A percentile compares a stretch with the other conserved stretches of the same genome.
These are phyloP conservation scores for Parsonsia alboflavescens DNA, from an alignment of 257 asterid species.

Conservation along the genomic window DNA sequence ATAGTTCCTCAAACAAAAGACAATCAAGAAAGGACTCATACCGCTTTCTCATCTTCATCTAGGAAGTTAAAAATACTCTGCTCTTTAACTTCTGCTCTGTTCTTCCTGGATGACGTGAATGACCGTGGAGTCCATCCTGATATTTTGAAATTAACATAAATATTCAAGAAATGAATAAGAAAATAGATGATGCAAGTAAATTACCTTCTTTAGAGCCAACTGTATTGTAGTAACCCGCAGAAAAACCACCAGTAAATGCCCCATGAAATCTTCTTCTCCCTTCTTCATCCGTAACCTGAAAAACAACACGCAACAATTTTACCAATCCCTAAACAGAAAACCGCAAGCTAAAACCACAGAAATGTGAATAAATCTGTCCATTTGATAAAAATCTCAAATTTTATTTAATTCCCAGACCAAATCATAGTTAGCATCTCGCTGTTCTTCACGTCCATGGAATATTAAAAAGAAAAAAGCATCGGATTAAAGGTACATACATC, in stretches of 20 bases:
- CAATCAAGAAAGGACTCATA: slow-evolving; percentile 26
- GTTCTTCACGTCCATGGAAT: background rate
- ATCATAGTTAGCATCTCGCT: background rate
- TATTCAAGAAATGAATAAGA: background rate
- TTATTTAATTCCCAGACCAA: no score
- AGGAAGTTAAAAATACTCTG: slow-evolving; percentile 65
- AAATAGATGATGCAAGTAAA: slow-evolving; percentile 3
- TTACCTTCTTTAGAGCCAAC: slow-evolving; percentile 95
- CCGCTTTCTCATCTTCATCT: slow-evolving; percentile 93
- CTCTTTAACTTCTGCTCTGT: slow-evolving; percentile 62
- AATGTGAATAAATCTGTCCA: background rate
- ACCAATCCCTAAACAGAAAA: background rate
- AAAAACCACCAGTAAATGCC: slow-evolving; percentile 91
- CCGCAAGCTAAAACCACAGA: background rate
- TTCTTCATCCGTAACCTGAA: slow-evolving; percentile 86
- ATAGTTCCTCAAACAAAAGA: background rate
- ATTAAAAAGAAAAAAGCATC: background rate
- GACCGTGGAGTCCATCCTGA: slow-evolving; percentile 93
- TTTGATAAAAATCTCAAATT: background rate
- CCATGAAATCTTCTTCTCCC: slow-evolving; percentile 98
- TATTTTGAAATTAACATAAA: slow-evolving; percentile 3
- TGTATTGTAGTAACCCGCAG: slow-evolving; percentile 84
- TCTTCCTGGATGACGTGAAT: slow-evolving; percentile 86
- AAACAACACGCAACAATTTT: background rate
- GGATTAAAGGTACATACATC: background rate